These are phyloP conservation scores for Rutstroemia sydowiana DNA, from an alignment of 2,329 filamentous ascomycete genomes.

Conservation along the genomic window DNA sequence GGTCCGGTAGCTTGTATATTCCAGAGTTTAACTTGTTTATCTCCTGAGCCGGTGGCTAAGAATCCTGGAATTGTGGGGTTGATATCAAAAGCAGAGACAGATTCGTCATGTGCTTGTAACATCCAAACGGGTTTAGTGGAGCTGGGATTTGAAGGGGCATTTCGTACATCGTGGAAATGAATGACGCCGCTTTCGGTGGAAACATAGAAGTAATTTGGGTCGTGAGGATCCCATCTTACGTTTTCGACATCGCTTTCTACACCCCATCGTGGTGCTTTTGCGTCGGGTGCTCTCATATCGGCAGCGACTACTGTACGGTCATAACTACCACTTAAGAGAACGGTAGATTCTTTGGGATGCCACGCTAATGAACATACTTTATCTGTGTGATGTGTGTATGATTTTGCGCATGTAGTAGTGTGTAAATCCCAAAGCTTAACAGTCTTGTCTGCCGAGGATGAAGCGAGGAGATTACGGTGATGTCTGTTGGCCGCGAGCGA, in stretches of 20 bases:
- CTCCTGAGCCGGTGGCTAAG: constrained; percentile 86
- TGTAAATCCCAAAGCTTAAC: constrained; percentile 97
- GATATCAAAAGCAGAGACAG: constrained; percentile 85
- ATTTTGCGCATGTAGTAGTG: constrained; percentile 88
- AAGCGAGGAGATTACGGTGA: constrained; percentile 90
- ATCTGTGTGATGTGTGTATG: constrained; percentile 91
- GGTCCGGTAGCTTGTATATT: constrained; percentile 77
- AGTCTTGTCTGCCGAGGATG: constrained; percentile 91
- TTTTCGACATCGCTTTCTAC: constrained; percentile 95
- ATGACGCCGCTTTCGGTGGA: constrained; percentile 88
- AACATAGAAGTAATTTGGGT: constrained; percentile 89
- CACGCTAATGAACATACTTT: constrained; percentile 96
- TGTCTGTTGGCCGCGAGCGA: constrained; percentile 86
- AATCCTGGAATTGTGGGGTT: constrained; percentile 86
- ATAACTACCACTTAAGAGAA: constrained; percentile 88
- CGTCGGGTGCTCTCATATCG: constrained; percentile 89
- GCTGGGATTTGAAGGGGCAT: constrained; percentile 63
- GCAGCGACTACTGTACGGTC: constrained; percentile 90
- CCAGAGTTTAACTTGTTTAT: constrained; percentile 96
- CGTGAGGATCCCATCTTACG: constrained; percentile 87
- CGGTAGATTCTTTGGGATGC: constrained; percentile 81
- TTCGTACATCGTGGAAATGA: constrained; percentile 84
- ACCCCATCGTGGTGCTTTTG: constrained; percentile 75
- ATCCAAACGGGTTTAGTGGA: constrained; percentile 86
- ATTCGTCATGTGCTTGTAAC: constrained; percentile 89